Conservation (phyloP, 345 rosid species). For the Microcos paniculata region DNA sequence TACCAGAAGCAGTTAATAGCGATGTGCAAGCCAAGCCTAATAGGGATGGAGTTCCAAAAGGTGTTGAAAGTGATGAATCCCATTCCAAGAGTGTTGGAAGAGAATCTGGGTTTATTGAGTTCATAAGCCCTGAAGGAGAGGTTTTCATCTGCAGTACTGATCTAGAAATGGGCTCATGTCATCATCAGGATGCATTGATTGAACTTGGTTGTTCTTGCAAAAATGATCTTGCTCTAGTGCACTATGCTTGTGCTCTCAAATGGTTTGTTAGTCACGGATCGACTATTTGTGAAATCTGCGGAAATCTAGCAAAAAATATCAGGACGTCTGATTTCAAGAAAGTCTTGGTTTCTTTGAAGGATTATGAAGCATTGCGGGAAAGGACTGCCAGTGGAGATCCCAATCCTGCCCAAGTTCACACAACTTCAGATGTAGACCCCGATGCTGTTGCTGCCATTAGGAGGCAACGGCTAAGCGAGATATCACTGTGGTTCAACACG, state of each 20-base stretch:
- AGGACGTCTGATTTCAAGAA: constrained; percentile 58
- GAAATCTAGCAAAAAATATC: constrained; percentile 61
- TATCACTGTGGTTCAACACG: constrained; percentile 81
- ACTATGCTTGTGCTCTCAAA: constrained; percentile 91
- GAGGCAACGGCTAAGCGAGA: constrained; percentile 84
- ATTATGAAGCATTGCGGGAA: constrained; percentile 70
- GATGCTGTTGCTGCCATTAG: constrained; percentile 78
- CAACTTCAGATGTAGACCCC: constrained; percentile 57
- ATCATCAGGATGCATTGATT: constrained; percentile 48
- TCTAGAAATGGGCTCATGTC: constrained; percentile 67
- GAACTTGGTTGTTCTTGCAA: constrained; percentile 97
- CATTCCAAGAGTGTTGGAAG: constrained; percentile 28
- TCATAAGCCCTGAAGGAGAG: constrained; percentile 78
- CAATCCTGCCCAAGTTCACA: constrained; percentile 42
- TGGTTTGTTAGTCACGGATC: constrained; percentile 98
- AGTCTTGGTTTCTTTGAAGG: constrained; percentile 67
- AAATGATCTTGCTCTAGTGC: constrained; percentile 85
- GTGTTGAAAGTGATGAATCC: constrained; percentile 32
- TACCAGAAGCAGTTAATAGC: constrained; percentile 40
- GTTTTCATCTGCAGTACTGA: constrained; percentile 67
- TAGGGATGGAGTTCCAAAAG: constrained; percentile 18
- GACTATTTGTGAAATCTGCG: constrained; percentile 89
- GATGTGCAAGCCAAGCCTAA: constrained; percentile 34
- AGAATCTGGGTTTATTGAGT: constrained; percentile 58
- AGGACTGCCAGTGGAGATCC: constrained; percentile 68